phyloP scores from a whole-genome alignment of 2,329 filamentous ascomycete genomes.

The Pleochaeta shiraiana region DNA sequence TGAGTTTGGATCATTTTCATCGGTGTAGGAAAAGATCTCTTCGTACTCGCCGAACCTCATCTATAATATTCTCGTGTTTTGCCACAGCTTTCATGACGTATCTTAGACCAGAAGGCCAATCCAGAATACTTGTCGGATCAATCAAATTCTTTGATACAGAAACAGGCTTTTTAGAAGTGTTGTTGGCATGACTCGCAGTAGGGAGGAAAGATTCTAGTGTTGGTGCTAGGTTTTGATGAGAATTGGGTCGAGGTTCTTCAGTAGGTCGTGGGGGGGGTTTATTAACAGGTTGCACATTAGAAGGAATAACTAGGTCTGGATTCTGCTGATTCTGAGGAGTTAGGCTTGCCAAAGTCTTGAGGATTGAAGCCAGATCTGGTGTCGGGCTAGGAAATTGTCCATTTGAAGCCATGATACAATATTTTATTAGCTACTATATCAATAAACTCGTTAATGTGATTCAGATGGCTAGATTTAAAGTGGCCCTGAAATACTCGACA shows the following conservation, averaged over 20 bases:
- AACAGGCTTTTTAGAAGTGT: conserved; percentile 10
- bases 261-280: no score
- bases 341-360: conserved; percentile 16
- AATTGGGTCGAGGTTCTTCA: neutral
- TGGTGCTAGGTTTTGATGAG: neutral
- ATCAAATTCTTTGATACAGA: conserved; percentile 9
- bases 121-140: conserved; percentile 26
- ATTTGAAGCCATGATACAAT: neutral
- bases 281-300: neutral
- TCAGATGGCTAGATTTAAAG: no score
- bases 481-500: no score
- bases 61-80: conserved; percentile 23
- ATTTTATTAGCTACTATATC: no score
- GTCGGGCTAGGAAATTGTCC: conserved; percentile 1
- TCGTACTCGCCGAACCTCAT: conserved; percentile 21
- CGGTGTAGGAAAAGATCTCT: neutral
- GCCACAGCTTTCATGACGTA: conserved; percentile 28
- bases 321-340: conserved; percentile 17
- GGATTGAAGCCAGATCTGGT: conserved; percentile 18
- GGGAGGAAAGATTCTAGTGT: conserved; percentile 4
- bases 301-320: conserved; percentile 13
- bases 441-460: no score
- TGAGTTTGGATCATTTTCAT: no score
- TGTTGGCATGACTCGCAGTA: conserved; percentile 7
- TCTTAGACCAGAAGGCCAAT: conserved; percentile 28